Percentiles rank a stretch among this genome's conserved stretches.
These are phyloP conservation scores for Cladophialophora immunda DNA, from an alignment of 2,329 filamentous ascomycete species.

Conservation along the genomic window DNA sequence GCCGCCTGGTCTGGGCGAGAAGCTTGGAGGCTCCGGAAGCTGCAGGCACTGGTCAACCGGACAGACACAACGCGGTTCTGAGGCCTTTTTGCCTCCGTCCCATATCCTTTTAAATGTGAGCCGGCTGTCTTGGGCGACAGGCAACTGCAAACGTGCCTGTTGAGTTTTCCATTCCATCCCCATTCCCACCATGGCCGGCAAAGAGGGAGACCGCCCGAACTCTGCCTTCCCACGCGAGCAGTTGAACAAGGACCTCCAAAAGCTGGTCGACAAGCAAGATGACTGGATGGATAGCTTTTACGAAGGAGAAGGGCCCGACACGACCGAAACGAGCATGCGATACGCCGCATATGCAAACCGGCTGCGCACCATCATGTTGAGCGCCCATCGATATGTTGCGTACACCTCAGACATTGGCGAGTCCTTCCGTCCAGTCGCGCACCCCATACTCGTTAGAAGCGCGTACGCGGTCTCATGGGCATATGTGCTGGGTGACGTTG, in stretches of 20 bases:
- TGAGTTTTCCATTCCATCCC: neutral
- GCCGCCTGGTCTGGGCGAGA: neutral
- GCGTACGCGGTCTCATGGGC: slow-evolving; percentile 94
- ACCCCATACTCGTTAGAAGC: slow-evolving; percentile 79
- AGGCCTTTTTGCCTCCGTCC: slow-evolving; percentile 14
- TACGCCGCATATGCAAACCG: slow-evolving; percentile 93
- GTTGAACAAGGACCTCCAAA: slow-evolving; percentile 64
- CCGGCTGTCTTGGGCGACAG: neutral
- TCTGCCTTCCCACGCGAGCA: slow-evolving; percentile 55
- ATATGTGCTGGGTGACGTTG: slow-evolving; percentile 89
- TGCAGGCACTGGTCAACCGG: neutral
- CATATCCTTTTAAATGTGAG: slow-evolving; percentile 6
- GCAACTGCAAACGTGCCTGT: slow-evolving; percentile 11
- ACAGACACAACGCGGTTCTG: neutral
- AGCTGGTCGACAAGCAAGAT: slow-evolving; percentile 69
- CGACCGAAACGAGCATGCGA: slow-evolving; percentile 83
- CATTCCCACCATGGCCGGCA: slow-evolving; percentile 29
- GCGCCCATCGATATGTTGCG: slow-evolving; percentile 93
- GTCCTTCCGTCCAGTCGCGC: slow-evolving; percentile 90
- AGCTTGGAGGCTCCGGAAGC: neutral
- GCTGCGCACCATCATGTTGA: slow-evolving; percentile 84
- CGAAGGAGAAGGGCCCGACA: slow-evolving; percentile 74
- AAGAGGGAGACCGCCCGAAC: slow-evolving; percentile 22
- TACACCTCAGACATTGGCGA: slow-evolving; percentile 98
- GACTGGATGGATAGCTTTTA: slow-evolving; percentile 80